Evolutionary conservation across 139 green algal genomes (phyloP).

Genomic region (Haematococcus sp.): DNA sequence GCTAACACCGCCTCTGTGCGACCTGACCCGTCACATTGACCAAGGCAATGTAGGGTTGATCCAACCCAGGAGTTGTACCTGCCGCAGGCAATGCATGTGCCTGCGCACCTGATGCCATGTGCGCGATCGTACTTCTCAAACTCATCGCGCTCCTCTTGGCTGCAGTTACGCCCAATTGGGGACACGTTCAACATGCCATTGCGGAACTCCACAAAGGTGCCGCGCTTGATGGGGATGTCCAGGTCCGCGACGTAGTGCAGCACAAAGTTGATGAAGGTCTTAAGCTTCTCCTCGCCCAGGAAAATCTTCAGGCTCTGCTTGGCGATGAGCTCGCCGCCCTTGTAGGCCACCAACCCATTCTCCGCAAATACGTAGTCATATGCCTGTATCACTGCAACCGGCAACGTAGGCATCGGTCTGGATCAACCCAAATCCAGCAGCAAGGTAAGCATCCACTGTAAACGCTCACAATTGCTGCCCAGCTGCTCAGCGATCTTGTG

Average conservation of each 20-base stretch:
- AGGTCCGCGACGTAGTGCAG: slow-evolving; percentile 94
- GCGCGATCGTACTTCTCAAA: slow-evolving; percentile 91
- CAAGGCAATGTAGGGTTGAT: too few relatives aligned
- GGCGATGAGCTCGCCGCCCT: slow-evolving; percentile 71
- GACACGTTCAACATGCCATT: slow-evolving; percentile 99
- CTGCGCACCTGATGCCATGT: slow-evolving; percentile 58
- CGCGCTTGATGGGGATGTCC: slow-evolving; percentile 97
- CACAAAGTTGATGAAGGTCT: slow-evolving; percentile 91
- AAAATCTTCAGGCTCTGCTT: slow-evolving; percentile 60
- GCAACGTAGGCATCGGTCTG: background rate
- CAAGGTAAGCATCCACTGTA: background rate
- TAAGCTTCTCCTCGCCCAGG: slow-evolving; percentile 84
- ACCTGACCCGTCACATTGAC: too few relatives aligned
- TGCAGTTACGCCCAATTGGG: slow-evolving; percentile 97
- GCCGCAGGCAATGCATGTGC: background rate
- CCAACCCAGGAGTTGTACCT: background rate
- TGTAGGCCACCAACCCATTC: slow-evolving; percentile 96
- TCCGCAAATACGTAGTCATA: slow-evolving; percentile 98
- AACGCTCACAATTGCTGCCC: slow-evolving; percentile 71
- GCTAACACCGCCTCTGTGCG: background rate
- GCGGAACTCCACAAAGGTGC: slow-evolving; percentile 99
- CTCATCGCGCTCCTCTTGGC: slow-evolving; percentile 92
- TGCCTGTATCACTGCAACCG: slow-evolving; percentile 57
- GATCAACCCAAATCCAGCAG: background rate
- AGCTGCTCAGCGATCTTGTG: slow-evolving; percentile 97